Evolutionary conservation across 2,329 filamentous ascomycete species (phyloP), one percentile per base, ranked within the genome.

Genomic region (Botrytis medusae): DNA sequence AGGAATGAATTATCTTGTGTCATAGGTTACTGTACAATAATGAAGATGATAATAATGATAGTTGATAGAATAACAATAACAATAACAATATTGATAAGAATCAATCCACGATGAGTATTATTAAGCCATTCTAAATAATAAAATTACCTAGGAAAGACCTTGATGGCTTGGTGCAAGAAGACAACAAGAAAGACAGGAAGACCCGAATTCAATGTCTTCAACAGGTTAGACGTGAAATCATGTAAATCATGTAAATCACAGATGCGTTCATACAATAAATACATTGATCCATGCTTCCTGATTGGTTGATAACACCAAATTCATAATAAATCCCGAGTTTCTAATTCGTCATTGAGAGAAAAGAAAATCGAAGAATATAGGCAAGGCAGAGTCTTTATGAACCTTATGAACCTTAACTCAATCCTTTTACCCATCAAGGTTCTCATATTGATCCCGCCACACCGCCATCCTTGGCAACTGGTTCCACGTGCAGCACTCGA

Each of bases 361-460:
- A 10, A 59, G n/a, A 57, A 37, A 37, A 7, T 8, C 37, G 37
- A 8, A 8, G 9, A 37, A 25, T 7, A 14, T 37, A 25, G 34
- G 7, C 22, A 40, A 37, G 34, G 54, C n/a, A 12, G 14, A 44
- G 16, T 25, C 37, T 29, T 29, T n/a, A n/a, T n/a, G n/a, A 37
- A 37, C 9, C 37, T 7, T 6, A 29, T 63, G 10, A 54, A 54
- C 51, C 25, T n/a, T n/a, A 54, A 54, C 12, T 54, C 48, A 25
- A 25, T 61, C 32, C 22, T 40, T 61, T 67, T 67, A 67, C 18
- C 63, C 64, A 67, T 67, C 64, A 67, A 67, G 64, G 64, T 67
- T 51, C 64, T 67, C 64, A 51, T 18, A 54, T n/a, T 48, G 59
- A 40, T 61, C 59, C 59, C 22, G 37, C 59, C 22, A 61, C 59